phyloP scores from a whole-genome alignment of 495 filamentous ascomycete genomes.

The Cairneyella variabilis region DNA sequence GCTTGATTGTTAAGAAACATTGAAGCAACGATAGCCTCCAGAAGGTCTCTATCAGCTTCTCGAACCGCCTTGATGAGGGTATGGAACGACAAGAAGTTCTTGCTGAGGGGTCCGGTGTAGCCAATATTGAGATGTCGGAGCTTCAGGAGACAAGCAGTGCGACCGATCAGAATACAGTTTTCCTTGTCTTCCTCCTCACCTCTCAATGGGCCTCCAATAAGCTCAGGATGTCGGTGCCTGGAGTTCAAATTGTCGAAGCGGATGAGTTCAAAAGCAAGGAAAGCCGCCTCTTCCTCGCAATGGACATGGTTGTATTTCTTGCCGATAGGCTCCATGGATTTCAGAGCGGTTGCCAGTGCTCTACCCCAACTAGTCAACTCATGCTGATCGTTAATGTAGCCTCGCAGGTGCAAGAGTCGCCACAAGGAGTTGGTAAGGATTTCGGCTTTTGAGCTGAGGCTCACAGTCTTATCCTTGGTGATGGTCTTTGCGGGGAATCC shows the following conservation, averaged over 20 bases:
- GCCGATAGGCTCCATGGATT: conserved; percentile 48
- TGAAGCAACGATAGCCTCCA: conserved; percentile 75
- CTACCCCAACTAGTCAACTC: conserved; percentile 80
- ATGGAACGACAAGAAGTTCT: conserved; percentile 83
- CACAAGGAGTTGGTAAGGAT: conserved; percentile 74
- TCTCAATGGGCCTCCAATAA: conserved; percentile 46
- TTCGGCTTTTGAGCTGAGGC: conserved; percentile 60
- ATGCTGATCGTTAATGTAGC: conserved; percentile 77
- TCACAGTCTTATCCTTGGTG: conserved; percentile 34
- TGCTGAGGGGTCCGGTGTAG: conserved; percentile 91
- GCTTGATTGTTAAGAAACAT: conserved; percentile 77
- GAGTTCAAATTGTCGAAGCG: conserved; percentile 73
- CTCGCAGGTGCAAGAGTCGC: conserved; percentile 85
- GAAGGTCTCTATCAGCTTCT: conserved; percentile 68
- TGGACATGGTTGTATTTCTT: conserved; percentile 22
- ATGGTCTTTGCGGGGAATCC: conserved; percentile 67
- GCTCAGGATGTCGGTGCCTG: conserved; percentile 46
- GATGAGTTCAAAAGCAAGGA: conserved; percentile 78
- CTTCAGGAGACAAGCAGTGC: conserved; percentile 72
- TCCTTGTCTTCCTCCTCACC: conserved; percentile 33
- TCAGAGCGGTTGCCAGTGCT: conserved; percentile 65
- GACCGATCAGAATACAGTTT: conserved; percentile 24
- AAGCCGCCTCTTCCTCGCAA: conserved; percentile 58
- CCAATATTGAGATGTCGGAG: conserved; percentile 80
- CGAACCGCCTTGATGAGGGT: conserved; percentile 78